Evolutionary conservation across 768 basidiomycete genomes (phyloP), one percentile per base, ranked within the genome.

Genomic region (Lentinula detonsa): DNA sequence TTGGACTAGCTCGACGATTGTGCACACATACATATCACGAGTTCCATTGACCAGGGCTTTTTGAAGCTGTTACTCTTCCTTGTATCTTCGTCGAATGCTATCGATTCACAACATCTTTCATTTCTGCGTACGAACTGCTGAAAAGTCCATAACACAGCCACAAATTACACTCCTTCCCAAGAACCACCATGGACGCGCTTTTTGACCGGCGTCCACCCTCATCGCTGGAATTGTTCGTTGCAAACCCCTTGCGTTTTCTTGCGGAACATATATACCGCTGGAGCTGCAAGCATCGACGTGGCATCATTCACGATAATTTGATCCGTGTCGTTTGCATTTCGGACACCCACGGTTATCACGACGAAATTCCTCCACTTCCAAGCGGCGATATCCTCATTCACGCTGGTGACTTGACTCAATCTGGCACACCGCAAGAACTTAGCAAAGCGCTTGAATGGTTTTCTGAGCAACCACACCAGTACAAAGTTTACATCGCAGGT

Each of bases 401-500:
- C 50, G 69, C 76, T 4, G 78, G 75, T 10, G 74, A 78, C 61
- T 71, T 3, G 28, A 28, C 28, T 28, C 28, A 28, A 28, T 28
- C 28, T 28, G 74, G 78, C 2, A 72, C 74, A 16, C 51, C 56
- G 10, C n/a, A 62, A 31, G 73, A 78, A 57, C 66, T 77, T 15
- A 57, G 64, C 39, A 60, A 61, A 10, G 68, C 67, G 15, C 68
- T 79, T 1, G 52, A 63, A 7, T 75, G 74, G 75, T 65, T 73
- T 7, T 65, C 43, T 57, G 59, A 53, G 11, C 73, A 72, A 28
- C 71, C 77, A 28, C 75, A 81, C 57, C 69, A 65, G 0, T 59
- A 75, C 67, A 81, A 79, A 56, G 40, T 79, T 18, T 71, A 77
- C 61, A 73, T 80, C 37, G 79, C 73, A 7, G 80, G 79, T 1